Evolutionary conservation across 1,284 basidiomycete species (phyloP), one percentile per base, ranked within the genome.

Genomic region (Pseudozyma thailandica): DNA sequence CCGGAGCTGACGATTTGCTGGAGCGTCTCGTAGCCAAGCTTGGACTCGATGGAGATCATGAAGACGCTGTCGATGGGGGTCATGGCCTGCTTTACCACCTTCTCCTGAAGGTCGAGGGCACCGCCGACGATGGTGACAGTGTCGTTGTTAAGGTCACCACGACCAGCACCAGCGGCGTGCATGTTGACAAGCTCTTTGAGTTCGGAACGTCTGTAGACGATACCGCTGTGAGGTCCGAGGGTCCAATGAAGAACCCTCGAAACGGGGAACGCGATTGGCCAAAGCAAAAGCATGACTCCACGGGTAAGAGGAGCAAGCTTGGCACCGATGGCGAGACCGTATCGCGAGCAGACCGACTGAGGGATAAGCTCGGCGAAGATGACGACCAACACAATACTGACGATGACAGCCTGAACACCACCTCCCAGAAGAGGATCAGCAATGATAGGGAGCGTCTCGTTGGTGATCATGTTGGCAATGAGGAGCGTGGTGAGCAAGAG

Each of bases 341-440:
- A 84, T 9, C 83, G 78, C 10, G 82, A 77, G 53, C 83, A 84
- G 26, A 86, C 85, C 25, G 84, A 84, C 74, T 87, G 86, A 0
- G 94, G 94, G 61, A 96, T 96, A 73, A 97, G 92, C 84, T 96
- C 93, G 46, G 91, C 85, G 81, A 93, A 93, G 66, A 92, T 91
- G 73, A 82, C 75, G 62, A 82, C 77, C 8, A 82, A 60, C 9
- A 81, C 79, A 46, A 78, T 82, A 27, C 74, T 76, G 50, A 80
- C 71, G 30, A 80, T 65, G 37, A 82, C 81, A 46, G 92, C 91
- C 77, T 87, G 88, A 12, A 91, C 84, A 26, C 92, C 92, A 37
- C 92, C 92, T 31, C 93, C 93, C 2, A 97, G 87, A 38, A 97
- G 86, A 23, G 90, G 90, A 79, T 94, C 92, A 26, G 92, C 88